Conservation (phyloP, 176 grass and related monocot species). For the Carex kokanica region DNA sequence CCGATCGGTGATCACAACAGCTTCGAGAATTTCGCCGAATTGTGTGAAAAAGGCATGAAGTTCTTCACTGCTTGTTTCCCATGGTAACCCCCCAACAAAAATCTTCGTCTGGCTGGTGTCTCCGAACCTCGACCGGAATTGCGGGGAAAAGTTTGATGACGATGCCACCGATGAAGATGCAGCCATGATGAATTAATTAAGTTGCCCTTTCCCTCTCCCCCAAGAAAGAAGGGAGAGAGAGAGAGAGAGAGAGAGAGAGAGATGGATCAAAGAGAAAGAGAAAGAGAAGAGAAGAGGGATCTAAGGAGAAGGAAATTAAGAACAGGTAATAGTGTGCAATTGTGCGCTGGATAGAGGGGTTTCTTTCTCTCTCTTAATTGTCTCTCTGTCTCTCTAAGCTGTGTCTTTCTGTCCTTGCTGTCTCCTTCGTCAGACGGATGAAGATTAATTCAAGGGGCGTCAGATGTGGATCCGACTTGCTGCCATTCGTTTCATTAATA, state of each 20-base stretch:
- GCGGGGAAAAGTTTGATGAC: not conserved
- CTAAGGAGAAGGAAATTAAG: constrained; percentile 7
- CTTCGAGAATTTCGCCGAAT: constrained; percentile 35
- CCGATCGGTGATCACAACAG: constrained; percentile 38
- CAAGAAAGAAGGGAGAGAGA: not conserved
- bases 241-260: not conserved
- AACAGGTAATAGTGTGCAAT: constrained; percentile 24
- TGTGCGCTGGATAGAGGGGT: constrained; percentile 26
- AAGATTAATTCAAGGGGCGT: not conserved
- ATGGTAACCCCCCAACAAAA: constrained; percentile 38
- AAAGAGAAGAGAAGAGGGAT: constrained; percentile 5
- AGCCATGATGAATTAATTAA: not conserved
- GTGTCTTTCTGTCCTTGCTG: constrained; percentile 30
- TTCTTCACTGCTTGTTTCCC: constrained; percentile 30
- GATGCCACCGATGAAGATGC: not conserved
- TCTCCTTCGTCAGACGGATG: constrained; percentile 27
- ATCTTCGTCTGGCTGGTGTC: constrained; percentile 37
- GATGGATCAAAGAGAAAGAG: not conserved
- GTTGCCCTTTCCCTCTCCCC: constrained; percentile 8
- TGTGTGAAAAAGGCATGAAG: constrained; percentile 24
- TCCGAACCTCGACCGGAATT: constrained; percentile 10
- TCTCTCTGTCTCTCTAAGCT: constrained; percentile 11
- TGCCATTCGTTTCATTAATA: not conserved
- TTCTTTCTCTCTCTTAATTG: constrained; percentile 17
- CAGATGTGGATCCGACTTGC: not conserved